Evolutionary conservation across 2,329 filamentous ascomycete species (phyloP).

Genomic region (Fusarium mangiferae): DNA sequence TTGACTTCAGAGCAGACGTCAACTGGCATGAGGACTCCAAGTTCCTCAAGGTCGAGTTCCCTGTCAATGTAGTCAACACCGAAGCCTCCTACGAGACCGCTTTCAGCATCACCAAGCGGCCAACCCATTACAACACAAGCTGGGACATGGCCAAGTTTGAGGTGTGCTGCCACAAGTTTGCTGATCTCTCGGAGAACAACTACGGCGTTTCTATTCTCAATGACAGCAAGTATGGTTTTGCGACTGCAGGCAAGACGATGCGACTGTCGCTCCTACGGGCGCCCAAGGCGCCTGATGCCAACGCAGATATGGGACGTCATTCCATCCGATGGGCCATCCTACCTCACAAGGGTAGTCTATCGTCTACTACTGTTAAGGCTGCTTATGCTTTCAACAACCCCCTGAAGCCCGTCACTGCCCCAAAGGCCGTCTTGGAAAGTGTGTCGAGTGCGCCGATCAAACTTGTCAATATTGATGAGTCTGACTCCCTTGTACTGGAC

Average conservation of each 20-base stretch:
- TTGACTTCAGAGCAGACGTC: slow-evolving; percentile 87
- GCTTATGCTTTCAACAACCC: slow-evolving; percentile 93
- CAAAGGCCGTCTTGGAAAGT: slow-evolving; percentile 42
- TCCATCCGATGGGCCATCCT: slow-evolving; percentile 90
- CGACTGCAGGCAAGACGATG: slow-evolving; percentile 89
- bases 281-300: slow-evolving; percentile 90
- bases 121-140: slow-evolving; percentile 96
- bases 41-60: slow-evolving; percentile 98
- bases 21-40: slow-evolving; percentile 98
- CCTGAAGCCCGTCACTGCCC: slow-evolving; percentile 56
- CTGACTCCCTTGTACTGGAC: slow-evolving; percentile 79
- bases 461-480: slow-evolving; percentile 67
- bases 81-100: slow-evolving; percentile 97
- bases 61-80: slow-evolving; percentile 88
- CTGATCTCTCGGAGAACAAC: slow-evolving; percentile 85
- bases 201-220: slow-evolving; percentile 95
- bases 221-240: slow-evolving; percentile 96
- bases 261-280: slow-evolving; percentile 85
- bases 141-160: slow-evolving; percentile 99
- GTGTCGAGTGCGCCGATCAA: slow-evolving; percentile 64
- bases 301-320: slow-evolving; percentile 94
- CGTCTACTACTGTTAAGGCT: slow-evolving; percentile 79
- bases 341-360: slow-evolving; percentile 80
- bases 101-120: slow-evolving; percentile 86
- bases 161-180: slow-evolving; percentile 95